Base-by-base conservation (phyloP, 805 yeast genomes). In the Blastobotrys mokoenaii region DNA sequence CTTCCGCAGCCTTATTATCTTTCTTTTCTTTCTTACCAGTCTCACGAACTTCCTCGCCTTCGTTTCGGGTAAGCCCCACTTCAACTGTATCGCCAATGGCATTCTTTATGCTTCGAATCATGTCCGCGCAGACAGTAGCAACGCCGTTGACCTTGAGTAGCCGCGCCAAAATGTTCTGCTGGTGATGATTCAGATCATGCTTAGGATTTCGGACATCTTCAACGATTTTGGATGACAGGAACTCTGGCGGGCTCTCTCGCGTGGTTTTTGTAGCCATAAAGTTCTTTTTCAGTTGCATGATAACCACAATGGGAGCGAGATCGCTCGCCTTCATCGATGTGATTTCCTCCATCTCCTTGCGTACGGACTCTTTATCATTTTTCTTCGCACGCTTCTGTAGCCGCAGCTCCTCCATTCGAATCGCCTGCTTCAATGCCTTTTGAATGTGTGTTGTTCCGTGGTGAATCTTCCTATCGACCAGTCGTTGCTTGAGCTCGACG, bases 351-450 rank as follows among this genome's bases (percentile, higher is more conserved):
- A 46, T 40, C 22, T 50, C 52, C 5, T 45, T 40, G 10, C 51
- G 47, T 11, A 50, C 47, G 7, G 40, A 44, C 5, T 42, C 35
- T 36, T 51, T 56, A 7, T 34, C 37, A 1, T 43, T 45, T 20
- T 51, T 46, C 50, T 22, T 52, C 47, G 45, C 50, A 35, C 64
- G 58, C 45, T 59, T 65, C 40, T 49, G 55, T 37, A 62, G 49
- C 46, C 61, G 60, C 48, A 62, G 57, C 8, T 50, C 53, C 49
- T 68, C 72, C 8, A 59, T 43, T 30, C 53, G 51, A 43, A 55
- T 49, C 18, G 56, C 61, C 49, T 48, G 57, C 53, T 62, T 67
- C 47, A 67, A 43, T 6, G 51, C 50, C 18, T 67, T 53, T 32
- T 55, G 52, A 2, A 65, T 38, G 11, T 47, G 54, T 6, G 36